phyloP scores from a whole-genome alignment of 495 filamentous ascomycete genomes.

The Sordaria brevicollis region DNA sequence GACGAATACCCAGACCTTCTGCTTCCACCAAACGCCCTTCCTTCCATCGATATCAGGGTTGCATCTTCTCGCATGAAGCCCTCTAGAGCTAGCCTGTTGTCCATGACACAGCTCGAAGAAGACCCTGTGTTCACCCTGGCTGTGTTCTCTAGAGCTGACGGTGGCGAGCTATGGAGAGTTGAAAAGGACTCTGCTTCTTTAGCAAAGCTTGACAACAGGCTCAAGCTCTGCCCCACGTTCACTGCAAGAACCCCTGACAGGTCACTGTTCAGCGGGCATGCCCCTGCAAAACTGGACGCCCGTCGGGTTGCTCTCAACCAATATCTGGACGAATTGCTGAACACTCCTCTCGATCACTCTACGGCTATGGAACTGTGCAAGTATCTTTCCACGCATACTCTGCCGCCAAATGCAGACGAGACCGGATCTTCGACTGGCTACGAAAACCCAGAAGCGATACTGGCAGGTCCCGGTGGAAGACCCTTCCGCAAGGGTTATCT shows the following conservation, averaged over 20 bases:
- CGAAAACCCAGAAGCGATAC: slow-evolving; percentile 22
- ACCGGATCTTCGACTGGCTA: slow-evolving; percentile 37
- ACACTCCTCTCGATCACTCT: slow-evolving; percentile 67
- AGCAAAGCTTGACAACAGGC: slow-evolving; percentile 66
- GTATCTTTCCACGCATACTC: slow-evolving; percentile 77
- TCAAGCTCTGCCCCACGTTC: slow-evolving; percentile 61
- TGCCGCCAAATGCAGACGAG: slow-evolving; percentile 66
- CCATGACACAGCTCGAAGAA: slow-evolving; percentile 59
- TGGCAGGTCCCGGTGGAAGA: slow-evolving; percentile 48
- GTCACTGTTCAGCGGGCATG: slow-evolving; percentile 81
- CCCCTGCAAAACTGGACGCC: slow-evolving; percentile 87
- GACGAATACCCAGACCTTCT: slow-evolving; percentile 77
- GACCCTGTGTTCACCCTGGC: slow-evolving; percentile 92
- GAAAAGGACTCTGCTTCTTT: slow-evolving; percentile 83
- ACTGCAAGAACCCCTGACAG: slow-evolving; percentile 68
- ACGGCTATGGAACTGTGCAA: slow-evolving; percentile 76
- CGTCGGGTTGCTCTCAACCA: slow-evolving; percentile 68
- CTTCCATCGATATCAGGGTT: slow-evolving; percentile 73
- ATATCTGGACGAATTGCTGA: slow-evolving; percentile 75
- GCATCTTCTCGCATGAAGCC: slow-evolving; percentile 85
- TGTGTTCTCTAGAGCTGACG: slow-evolving; percentile 65
- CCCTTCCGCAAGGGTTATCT: slow-evolving; percentile 82
- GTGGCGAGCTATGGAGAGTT: slow-evolving; percentile 81
- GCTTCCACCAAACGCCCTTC: slow-evolving; percentile 83
- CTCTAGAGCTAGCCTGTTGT: slow-evolving; percentile 73